Percentiles rank a stretch among this genome's conserved stretches.
These are phyloP conservation scores for Pyrenochaeta sp. DNA, from an alignment of 2,329 filamentous ascomycete species.

Conservation along the genomic window DNA sequence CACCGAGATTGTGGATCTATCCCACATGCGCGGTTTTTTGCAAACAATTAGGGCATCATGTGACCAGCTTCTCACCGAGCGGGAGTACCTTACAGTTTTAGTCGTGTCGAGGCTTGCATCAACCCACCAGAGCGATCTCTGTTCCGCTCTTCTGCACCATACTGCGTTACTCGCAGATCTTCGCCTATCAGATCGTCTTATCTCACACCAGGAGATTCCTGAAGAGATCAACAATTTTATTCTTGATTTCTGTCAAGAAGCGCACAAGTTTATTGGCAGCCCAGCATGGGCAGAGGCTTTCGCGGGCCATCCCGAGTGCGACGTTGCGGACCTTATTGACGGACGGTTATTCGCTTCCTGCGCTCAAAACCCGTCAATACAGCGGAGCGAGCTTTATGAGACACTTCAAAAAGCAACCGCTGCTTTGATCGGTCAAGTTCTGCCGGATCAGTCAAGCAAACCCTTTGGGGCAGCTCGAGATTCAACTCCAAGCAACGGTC, in stretches of 20 bases:
- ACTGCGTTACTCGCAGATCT: slow-evolving; percentile 52
- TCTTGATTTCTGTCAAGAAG: slow-evolving; percentile 52
- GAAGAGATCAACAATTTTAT: slow-evolving; percentile 40
- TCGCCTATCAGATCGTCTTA: slow-evolving; percentile 50
- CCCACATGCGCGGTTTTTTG: slow-evolving; percentile 29
- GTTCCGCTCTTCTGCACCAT: slow-evolving; percentile 55
- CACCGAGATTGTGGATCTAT: slow-evolving; percentile 22
- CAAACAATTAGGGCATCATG: slow-evolving; percentile 24
- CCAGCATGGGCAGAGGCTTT: slow-evolving; percentile 47
- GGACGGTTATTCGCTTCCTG: slow-evolving; percentile 55
- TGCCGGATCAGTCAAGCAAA: slow-evolving; percentile 17
- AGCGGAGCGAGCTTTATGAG: slow-evolving; percentile 28
- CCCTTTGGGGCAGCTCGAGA: slow-evolving; percentile 3
- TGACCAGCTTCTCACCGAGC: slow-evolving; percentile 40
- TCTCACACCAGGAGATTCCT: slow-evolving; percentile 40
- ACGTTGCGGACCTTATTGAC: slow-evolving; percentile 65
- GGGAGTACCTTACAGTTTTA: slow-evolving; percentile 45
- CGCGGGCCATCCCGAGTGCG: slow-evolving; percentile 42
- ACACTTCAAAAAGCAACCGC: slow-evolving; percentile 29
- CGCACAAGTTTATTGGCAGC: slow-evolving; percentile 49
- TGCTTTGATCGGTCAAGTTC: slow-evolving; percentile 24
- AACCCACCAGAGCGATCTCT: slow-evolving; percentile 38
- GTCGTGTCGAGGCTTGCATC: slow-evolving; percentile 46
- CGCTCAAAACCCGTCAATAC: slow-evolving; percentile 22
- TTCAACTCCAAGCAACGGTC: slow-evolving; percentile 6